A percentile compares a stretch with the other conserved stretches of the same genome.
Conservation (phyloP, 31 red algal species). For the Asparagopsis taxiformis region DNA sequence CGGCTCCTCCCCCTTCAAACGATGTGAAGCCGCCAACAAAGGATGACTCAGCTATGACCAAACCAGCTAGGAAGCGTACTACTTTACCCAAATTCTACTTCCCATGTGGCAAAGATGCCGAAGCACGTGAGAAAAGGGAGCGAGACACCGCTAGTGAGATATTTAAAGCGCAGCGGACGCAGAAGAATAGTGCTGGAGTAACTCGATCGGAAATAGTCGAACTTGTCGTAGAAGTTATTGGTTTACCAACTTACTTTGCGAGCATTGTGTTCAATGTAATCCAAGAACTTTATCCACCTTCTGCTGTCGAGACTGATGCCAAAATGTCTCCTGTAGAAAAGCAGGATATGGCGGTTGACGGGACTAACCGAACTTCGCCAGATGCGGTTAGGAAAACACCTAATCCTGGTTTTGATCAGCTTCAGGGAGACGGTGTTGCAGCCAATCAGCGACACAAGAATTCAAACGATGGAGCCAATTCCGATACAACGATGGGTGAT, state of each 20-base stretch:
- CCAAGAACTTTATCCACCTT: neutral
- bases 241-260: slow-evolving; percentile 74
- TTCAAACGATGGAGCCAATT: too few species aligned
- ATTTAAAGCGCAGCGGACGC: slow-evolving; percentile 17
- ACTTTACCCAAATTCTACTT: slow-evolving; percentile 61
- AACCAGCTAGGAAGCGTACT: slow-evolving; percentile 8
- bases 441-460: slow-evolving; percentile 17
- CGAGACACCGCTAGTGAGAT: slow-evolving; percentile 19
- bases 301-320: neutral
- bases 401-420: neutral
- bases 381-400: slow-evolving; percentile 8
- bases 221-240: slow-evolving; percentile 67
- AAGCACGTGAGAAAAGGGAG: slow-evolving; percentile 44
- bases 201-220: slow-evolving; percentile 51
- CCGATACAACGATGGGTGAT: slow-evolving; percentile 63
- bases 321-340: neutral
- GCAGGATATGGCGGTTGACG: neutral
- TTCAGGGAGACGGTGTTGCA: neutral
- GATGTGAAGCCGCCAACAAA: slow-evolving; percentile 4
- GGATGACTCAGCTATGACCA: slow-evolving; percentile 25
- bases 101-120: slow-evolving; percentile 67
- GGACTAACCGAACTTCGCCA: slow-evolving; percentile 7
- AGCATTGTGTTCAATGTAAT: slow-evolving; percentile 56
- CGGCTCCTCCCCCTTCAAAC: slow-evolving; percentile 16
- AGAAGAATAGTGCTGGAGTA: slow-evolving; percentile 40